phyloP scores from a whole-genome alignment of 169 alveolate species.

The Plasmodium ovale region DNA sequence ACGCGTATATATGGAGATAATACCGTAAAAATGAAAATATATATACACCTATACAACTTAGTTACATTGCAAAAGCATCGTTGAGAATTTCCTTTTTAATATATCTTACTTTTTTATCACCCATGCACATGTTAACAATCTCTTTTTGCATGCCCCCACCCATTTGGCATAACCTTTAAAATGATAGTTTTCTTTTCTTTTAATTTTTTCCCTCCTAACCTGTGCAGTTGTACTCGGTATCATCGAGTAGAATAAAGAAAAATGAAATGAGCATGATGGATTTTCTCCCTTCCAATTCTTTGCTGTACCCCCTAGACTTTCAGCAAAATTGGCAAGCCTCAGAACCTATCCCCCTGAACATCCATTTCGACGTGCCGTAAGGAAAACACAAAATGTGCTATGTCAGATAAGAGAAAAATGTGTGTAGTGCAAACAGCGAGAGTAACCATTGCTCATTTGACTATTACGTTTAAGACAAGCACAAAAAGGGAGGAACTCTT shows the following conservation, averaged over 20 bases:
- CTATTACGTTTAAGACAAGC: neutral
- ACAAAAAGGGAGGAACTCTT: neutral
- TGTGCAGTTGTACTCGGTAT: conserved; percentile 8
- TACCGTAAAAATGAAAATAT: neutral
- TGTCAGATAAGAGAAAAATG: too few relatives aligned
- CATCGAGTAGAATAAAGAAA: conserved; percentile 6
- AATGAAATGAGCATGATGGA: conserved; percentile 35
- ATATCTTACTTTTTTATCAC: too few relatives aligned
- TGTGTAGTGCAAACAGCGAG: too few relatives aligned
- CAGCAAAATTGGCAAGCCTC: conserved; percentile 76
- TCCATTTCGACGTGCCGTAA: conserved; percentile 73
- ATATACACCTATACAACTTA: neutral
- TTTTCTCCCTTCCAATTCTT: conserved; percentile 66
- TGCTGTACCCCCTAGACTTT: conserved; percentile 65
- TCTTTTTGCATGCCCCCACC: neutral
- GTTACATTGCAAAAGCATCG: neutral
- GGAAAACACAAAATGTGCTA: conserved; percentile 7
- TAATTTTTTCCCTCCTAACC: neutral
- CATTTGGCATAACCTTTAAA: neutral
- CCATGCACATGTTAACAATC: neutral
- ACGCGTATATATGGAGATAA: neutral
- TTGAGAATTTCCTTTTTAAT: neutral
- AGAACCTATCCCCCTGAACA: conserved; percentile 62
- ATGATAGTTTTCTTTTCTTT: neutral
- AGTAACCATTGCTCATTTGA: neutral